These are phyloP conservation scores for Xylaria polymorpha DNA, from an alignment of 2,329 filamentous ascomycete species.

Conservation along the genomic window DNA sequence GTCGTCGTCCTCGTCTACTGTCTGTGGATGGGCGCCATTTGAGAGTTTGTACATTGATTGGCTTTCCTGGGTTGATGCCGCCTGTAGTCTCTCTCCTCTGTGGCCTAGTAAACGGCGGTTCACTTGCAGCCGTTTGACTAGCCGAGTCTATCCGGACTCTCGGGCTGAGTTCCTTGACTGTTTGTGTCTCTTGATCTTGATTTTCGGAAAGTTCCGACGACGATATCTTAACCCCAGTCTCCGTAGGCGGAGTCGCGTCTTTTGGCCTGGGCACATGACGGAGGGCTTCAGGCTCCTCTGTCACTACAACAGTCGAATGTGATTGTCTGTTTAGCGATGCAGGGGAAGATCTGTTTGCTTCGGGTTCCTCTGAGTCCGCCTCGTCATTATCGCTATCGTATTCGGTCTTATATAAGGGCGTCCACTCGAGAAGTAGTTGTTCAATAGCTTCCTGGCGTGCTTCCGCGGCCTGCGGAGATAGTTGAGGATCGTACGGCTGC, in stretches of 20 bases:
- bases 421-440: slow-evolving; percentile 29
- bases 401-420: slow-evolving; percentile 8
- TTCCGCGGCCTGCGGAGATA: neutral
- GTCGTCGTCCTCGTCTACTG: neutral
- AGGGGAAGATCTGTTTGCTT: neutral
- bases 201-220: neutral
- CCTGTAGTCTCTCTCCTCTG: neutral
- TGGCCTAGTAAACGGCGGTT: neutral
- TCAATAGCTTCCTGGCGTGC: slow-evolving; percentile 5
- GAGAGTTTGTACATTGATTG: neutral
- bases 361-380: neutral
- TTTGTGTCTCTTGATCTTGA: neutral
- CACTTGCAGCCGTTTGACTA: neutral
- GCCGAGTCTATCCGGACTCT: neutral
- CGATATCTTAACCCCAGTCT: neutral
- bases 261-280: neutral
- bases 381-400: slow-evolving; percentile 3
- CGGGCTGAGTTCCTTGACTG: neutral
- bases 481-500: slow-evolving; percentile 11
- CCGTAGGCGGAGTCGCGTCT: neutral
- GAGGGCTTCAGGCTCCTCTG: neutral
- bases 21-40: neutral
- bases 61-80: neutral
- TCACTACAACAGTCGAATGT: neutral
- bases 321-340: neutral